Conservation (phyloP, 179 eudicot genomes). For the Gypsophila paniculata region DNA sequence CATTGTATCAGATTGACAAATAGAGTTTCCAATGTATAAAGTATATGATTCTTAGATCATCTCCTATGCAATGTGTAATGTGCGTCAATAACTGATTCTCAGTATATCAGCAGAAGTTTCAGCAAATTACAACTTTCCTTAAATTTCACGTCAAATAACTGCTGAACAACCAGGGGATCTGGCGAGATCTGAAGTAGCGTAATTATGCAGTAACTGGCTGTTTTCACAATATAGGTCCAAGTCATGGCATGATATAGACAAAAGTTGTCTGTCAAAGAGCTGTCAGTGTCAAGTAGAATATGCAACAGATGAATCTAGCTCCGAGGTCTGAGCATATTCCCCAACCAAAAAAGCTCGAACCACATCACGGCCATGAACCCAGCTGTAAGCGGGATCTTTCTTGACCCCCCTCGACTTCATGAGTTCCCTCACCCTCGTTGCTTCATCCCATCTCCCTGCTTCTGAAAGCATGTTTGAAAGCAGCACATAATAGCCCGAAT, state of each 20-base stretch:
- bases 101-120: neutral
- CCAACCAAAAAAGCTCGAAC: constrained; percentile 41
- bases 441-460: constrained; percentile 69
- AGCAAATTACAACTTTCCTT: neutral
- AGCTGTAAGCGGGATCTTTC: constrained; percentile 62
- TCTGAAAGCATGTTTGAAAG: constrained; percentile 68
- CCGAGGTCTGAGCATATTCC: neutral
- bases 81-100: neutral
- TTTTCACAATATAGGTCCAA: too few relatives aligned
- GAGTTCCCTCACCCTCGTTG: constrained; percentile 43
- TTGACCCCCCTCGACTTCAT: constrained; percentile 45
- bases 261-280: neutral
- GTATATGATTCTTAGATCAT: neutral
- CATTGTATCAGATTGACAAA: neutral
- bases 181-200: too few relatives aligned
- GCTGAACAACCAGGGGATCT: neutral
- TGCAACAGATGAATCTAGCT: neutral
- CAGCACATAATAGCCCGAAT: constrained; percentile 53
- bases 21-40: neutral
- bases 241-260: too few relatives aligned
- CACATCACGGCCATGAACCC: constrained; percentile 39
- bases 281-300: constrained; percentile 2
- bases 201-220: too few relatives aligned
- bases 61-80: neutral
- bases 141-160: neutral